Evolutionary conservation across 768 basidiomycete species (phyloP).

Genomic region (Pulveroboletus sp.): DNA sequence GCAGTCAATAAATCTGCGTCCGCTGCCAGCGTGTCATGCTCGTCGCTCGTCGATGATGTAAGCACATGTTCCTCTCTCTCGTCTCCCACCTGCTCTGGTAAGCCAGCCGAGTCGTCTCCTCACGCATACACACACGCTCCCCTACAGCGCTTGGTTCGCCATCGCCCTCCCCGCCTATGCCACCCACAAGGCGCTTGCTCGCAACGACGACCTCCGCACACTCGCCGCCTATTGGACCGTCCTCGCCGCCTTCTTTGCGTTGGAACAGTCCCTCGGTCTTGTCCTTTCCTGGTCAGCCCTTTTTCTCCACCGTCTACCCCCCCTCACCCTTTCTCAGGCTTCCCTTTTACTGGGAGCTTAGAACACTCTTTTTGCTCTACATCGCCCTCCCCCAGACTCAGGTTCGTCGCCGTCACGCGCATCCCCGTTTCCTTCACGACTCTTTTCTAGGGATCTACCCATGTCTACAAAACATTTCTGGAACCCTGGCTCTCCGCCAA

Average conservation of each 20-base stretch:
- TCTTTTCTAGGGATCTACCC: conserved; percentile 58
- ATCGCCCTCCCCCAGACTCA: conserved; percentile 68
- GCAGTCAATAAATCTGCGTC: conserved; percentile 15
- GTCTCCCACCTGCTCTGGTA: conserved; percentile 52
- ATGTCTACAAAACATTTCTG: conserved; percentile 58
- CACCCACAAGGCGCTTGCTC: conserved; percentile 66
- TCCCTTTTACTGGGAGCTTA: conserved; percentile 74
- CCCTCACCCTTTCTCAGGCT: conserved; percentile 44
- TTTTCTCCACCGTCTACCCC: not conserved
- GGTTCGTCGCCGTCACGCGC: conserved; percentile 34
- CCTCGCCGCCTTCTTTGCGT: conserved; percentile 55
- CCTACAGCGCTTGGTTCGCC: conserved; percentile 64
- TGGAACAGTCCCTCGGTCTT: conserved; percentile 64
- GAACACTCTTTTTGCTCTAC: conserved; percentile 67
- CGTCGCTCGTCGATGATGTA: not conserved
- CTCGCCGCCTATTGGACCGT: conserved; percentile 67
- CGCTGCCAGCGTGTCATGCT: not conserved
- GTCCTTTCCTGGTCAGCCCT: conserved; percentile 59
- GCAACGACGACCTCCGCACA: conserved; percentile 53
- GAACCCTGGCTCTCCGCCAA: conserved; percentile 60
- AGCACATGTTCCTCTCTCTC: conserved; percentile 46
- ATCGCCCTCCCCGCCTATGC: conserved; percentile 62
- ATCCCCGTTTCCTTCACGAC: conserved; percentile 6
- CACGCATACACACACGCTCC: not conserved
- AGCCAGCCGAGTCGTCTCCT: not conserved